These are phyloP conservation scores for Fraxinus quadrangulata DNA, from an alignment of 257 asterid species.

Conservation along the genomic window DNA sequence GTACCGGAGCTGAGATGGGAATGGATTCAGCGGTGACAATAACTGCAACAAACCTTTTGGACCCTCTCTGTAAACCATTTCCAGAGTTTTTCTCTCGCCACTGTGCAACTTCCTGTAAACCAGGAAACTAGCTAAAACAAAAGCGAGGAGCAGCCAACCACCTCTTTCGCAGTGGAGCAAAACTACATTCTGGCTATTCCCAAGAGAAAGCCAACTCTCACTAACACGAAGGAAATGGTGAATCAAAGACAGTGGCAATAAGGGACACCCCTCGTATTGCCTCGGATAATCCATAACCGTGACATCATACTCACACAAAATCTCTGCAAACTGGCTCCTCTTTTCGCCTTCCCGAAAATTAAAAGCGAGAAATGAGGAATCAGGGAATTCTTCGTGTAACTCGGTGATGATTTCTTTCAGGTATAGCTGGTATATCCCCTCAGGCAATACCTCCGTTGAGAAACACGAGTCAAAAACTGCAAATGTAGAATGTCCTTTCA, in stretches of 20 bases:
- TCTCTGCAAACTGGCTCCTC: slow-evolving; percentile 84
- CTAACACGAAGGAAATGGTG: slow-evolving; percentile 89
- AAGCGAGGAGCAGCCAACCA: slow-evolving; percentile 88
- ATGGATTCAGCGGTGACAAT: slow-evolving; percentile 87
- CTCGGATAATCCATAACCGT: slow-evolving; percentile 94
- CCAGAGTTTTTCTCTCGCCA: slow-evolving; percentile 81
- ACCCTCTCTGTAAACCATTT: slow-evolving; percentile 90
- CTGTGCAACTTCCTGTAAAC: slow-evolving; percentile 80
- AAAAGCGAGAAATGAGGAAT: slow-evolving; percentile 87
- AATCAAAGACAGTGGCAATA: slow-evolving; percentile 80
- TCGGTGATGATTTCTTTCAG: slow-evolving; percentile 86
- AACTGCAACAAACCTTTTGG: slow-evolving; percentile 89
- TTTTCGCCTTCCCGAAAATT: slow-evolving; percentile 96
- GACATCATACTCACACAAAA: slow-evolving; percentile 81
- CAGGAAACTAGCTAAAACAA: slow-evolving; percentile 83
- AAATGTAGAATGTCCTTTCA: slow-evolving; percentile 30
- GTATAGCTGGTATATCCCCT: slow-evolving; percentile 86
- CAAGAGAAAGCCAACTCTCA: slow-evolving; percentile 90
- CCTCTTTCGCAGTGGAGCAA: slow-evolving; percentile 97
- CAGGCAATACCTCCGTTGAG: slow-evolving; percentile 93
- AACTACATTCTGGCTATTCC: slow-evolving; percentile 75
- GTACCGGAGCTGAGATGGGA: slow-evolving; percentile 95
- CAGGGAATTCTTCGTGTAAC: slow-evolving; percentile 84
- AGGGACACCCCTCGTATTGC: slow-evolving; percentile 98
- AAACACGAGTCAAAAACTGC: slow-evolving; percentile 98